A percentile compares a stretch with the other conserved stretches of the same genome.
Conservation (phyloP, 257 asterid genomes). For the Thymus mandschuricus region DNA sequence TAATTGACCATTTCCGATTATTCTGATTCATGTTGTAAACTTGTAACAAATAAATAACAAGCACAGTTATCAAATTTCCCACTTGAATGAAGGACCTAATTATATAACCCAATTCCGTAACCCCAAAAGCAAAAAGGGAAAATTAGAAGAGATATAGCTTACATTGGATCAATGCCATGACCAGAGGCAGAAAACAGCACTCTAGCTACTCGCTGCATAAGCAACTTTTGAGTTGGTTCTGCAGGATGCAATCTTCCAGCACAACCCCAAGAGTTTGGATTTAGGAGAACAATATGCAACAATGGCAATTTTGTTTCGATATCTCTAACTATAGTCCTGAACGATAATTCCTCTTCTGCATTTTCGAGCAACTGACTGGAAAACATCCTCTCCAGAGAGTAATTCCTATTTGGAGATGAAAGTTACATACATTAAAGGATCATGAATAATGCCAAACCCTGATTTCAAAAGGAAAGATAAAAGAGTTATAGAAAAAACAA, state of each 20-base stretch:
- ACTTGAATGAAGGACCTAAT: neutral
- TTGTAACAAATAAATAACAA: conserved; percentile 7
- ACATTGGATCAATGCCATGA: conserved; percentile 57
- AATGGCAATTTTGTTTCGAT: conserved; percentile 56
- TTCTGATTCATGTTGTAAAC: neutral
- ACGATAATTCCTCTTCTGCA: conserved; percentile 85
- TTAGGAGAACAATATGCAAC: conserved; percentile 76
- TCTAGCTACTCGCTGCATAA: conserved; percentile 67
- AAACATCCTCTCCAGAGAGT: conserved; percentile 76
- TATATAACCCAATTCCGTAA: too few relatives aligned
- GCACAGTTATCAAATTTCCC: conserved; percentile 1
- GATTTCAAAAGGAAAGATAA: conserved; percentile 3
- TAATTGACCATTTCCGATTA: conserved; percentile 3
- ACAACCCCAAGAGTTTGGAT: conserved; percentile 82
- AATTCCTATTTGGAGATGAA: conserved; percentile 51
- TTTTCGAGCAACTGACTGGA: conserved; percentile 73
- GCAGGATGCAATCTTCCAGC: conserved; percentile 47
- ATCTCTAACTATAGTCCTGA: conserved; percentile 80
- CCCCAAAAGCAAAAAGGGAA: neutral
- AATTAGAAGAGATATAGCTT: conserved; percentile 29
- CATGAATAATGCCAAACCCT: conserved; percentile 17
- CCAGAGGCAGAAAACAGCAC: conserved; percentile 62
- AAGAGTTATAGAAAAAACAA: neutral
- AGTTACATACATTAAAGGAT: conserved; percentile 13
- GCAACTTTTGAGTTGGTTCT: conserved; percentile 51